Evolutionary conservation across 345 rosid species (phyloP).

Genomic region (Boechera retrofracta): DNA sequence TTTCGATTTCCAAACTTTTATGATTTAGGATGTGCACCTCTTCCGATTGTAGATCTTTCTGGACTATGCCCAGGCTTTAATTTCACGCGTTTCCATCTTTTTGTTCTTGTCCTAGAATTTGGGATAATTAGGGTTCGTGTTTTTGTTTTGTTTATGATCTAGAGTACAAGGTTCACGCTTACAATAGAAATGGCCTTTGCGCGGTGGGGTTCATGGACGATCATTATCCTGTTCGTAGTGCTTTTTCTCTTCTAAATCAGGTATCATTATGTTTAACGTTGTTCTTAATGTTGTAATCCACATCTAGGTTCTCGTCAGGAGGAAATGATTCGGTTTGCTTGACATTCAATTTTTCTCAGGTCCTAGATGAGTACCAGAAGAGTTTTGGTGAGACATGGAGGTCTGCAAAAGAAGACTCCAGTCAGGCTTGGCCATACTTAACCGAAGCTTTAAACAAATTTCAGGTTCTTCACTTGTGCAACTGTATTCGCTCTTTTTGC

Average conservation of each 20-base stretch:
- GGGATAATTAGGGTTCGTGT: slow-evolving; percentile 33
- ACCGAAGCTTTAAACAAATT: slow-evolving; percentile 76
- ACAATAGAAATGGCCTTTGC: slow-evolving; percentile 89
- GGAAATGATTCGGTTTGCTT: not conserved
- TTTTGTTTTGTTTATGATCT: not conserved
- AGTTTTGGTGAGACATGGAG: slow-evolving; percentile 90
- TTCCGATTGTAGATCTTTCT: slow-evolving; percentile 12
- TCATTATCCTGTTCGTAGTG: slow-evolving; percentile 92
- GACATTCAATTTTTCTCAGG: slow-evolving; percentile 49
- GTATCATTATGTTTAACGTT: slow-evolving; percentile 43
- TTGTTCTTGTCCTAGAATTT: slow-evolving; percentile 22
- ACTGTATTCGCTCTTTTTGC: slow-evolving; percentile 2
- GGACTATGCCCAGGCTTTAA: not conserved
- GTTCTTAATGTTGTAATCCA: not conserved
- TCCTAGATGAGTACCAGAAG: slow-evolving; percentile 92
- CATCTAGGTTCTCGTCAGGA: not conserved
- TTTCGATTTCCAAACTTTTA: slow-evolving; percentile 6
- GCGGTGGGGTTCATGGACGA: slow-evolving; percentile 93
- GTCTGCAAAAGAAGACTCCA: slow-evolving; percentile 61
- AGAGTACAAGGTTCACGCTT: slow-evolving; percentile 96
- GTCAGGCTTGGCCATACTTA: slow-evolving; percentile 83
- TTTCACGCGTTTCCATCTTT: slow-evolving; percentile 20
- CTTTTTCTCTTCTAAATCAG: slow-evolving; percentile 90
- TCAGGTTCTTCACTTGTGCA: slow-evolving; percentile 58
- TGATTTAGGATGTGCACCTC: not conserved